Evolutionary conservation across 2,329 filamentous ascomycete species (phyloP).

Genomic region (Trichoderma sp.): DNA sequence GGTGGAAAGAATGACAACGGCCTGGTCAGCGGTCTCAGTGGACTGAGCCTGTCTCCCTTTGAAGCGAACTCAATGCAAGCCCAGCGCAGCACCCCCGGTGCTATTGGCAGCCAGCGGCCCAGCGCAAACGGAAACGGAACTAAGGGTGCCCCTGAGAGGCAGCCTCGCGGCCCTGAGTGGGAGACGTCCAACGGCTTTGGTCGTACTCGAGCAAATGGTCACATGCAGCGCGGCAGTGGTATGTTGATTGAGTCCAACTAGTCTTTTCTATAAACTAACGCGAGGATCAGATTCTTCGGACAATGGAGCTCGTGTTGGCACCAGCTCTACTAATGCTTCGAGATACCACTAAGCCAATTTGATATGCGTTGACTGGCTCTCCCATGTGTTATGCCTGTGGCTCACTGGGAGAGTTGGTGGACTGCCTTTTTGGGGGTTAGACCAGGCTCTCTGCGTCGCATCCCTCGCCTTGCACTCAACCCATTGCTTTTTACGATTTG

Average conservation of each 20-base stretch:
- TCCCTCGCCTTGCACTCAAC: conserved; percentile 22
- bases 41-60: conserved; percentile 51
- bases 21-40: conserved; percentile 49
- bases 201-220: conserved; percentile 57
- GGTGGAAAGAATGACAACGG: conserved; percentile 38
- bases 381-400: background rate
- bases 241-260: conserved; percentile 31
- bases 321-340: conserved; percentile 35
- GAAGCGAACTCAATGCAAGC: conserved; percentile 43
- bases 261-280: conserved; percentile 20
- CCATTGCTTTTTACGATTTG: conserved; percentile 38
- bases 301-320: conserved; percentile 40
- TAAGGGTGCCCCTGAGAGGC: conserved; percentile 55
- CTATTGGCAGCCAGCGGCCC: conserved; percentile 65
- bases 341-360: conserved; percentile 36
- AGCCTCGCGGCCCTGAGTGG: conserved; percentile 65
- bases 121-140: conserved; percentile 45
- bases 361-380: conserved; percentile 9
- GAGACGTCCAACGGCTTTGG: conserved; percentile 54
- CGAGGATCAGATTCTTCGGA: conserved; percentile 43
- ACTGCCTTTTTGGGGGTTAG: conserved; percentile 4
- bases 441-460: conserved; percentile 12
- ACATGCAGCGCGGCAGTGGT: conserved; percentile 62
- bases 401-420: conserved; percentile 9
- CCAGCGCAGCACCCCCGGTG: conserved; percentile 53